Base-by-base conservation (phyloP, 441 rosid genomes). In the Isatis lusitanica region DNA sequence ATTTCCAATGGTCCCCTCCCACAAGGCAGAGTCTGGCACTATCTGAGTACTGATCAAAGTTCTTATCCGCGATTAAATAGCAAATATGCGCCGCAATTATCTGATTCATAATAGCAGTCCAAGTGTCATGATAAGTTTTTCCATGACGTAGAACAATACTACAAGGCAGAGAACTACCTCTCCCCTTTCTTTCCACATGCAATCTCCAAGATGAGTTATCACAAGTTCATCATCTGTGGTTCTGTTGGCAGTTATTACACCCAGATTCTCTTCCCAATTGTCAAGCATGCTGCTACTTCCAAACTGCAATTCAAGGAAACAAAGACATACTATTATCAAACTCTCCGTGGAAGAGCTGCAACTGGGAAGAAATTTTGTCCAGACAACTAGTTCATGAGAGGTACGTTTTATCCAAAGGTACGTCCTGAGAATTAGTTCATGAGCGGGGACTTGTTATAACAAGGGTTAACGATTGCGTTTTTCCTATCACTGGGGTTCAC, bases 241-340 rank as follows among this genome's bases (percentile, higher is more conserved):
- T 79, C 98, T 87, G 79, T 94, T 94, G 68, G 96, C 98, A 77
- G 98, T 85, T 76, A 94, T 91, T 33, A 90, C 86, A 67, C 96
- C 96, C 83, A 94, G 84, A 82, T 94, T 94, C 76, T 94, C 94
- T 77, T 91, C 98, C 98, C 98, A 94, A 30, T 88, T 94, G 68
- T 91, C 90, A 71, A 94, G 97, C 95, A 91, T 91, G 83, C 87
- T 79, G 76, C 84, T 88, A 66, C 86, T 59, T 75, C 87, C 86
- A 64, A 78, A 31, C 94, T 93, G 86, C 9, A 68, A 56, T 63
- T 31, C 60, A 69, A 70, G 13, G 58, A 28, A 28, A 30, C 58
- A 61, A 44, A 52, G 12, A 63, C n/a, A 47, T 62, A 69, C 16
- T 53, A 38, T 58, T 33, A 50, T 15, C 50, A n/a, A 53, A 21